A percentile compares a stretch with the other conserved stretches of the same genome.
phyloP scores from a whole-genome alignment of 495 filamentous ascomycete species.

The Penicillium malachiteum region DNA sequence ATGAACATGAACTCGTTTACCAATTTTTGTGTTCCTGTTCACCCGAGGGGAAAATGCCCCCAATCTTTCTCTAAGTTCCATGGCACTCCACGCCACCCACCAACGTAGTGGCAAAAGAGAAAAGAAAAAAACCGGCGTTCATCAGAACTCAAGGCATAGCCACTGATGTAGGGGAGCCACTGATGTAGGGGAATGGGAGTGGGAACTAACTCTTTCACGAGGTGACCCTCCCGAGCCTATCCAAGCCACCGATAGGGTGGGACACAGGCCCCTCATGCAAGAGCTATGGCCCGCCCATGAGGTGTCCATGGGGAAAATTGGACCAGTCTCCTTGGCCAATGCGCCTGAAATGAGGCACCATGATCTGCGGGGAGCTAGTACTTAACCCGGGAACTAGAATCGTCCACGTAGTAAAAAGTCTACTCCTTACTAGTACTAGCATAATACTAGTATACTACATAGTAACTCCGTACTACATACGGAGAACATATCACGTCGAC shows the following conservation, averaged over 20 bases:
- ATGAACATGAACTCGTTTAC: not conserved
- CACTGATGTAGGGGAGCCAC: not conserved
- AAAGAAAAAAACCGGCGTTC: not conserved
- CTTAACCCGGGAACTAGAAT: not conserved
- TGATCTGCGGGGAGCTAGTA: conserved; percentile 4
- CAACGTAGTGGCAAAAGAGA: not conserved
- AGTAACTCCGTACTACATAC: too few relatives aligned
- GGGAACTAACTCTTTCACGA: too few relatives aligned
- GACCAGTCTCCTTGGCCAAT: conserved; percentile 6
- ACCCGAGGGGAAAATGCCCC: not conserved
- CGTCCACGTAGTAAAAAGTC: conserved; percentile 1
- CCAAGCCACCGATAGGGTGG: too few relatives aligned
- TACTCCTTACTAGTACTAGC: too few relatives aligned
- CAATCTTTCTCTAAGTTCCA: not conserved
- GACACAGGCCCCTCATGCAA: too few relatives aligned
- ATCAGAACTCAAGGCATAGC: not conserved
- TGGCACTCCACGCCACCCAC: conserved; percentile 1
- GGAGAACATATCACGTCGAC: not conserved
- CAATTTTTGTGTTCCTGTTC: not conserved
- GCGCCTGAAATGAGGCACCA: conserved; percentile 3
- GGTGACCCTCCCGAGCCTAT: too few relatives aligned
- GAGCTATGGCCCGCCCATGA: too few relatives aligned
- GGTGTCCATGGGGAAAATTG: not conserved
- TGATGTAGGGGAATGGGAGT: too few relatives aligned
- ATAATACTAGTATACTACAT: too few relatives aligned